Evolutionary conservation across 495 filamentous ascomycete genomes (phyloP), one percentile per base, ranked within the genome.

Genomic region (Trichoderma orchidacearum): DNA sequence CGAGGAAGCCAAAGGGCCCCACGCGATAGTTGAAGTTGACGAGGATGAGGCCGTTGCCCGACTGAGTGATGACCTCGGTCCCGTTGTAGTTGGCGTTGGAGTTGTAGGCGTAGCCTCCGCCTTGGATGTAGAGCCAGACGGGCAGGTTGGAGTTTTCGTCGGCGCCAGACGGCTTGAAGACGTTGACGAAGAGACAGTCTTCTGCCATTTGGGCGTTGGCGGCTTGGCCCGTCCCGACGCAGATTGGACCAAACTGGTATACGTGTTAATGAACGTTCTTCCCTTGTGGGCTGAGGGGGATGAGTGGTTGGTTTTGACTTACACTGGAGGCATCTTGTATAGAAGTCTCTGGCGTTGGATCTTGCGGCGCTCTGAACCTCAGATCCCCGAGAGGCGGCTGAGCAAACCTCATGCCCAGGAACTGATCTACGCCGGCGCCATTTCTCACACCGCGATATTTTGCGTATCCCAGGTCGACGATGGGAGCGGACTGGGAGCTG

Each of bases 1-100:
- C 84, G 0, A 90, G 71, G 58, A 90, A 90, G 0, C 87, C 87
- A 66, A 80, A 86, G 0, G 85, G 73, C 0, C 87, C 86, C 13
- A 90, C 85, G 5, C 87, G 81, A 60, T 79, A 80, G 66, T 90
- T 90, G 70, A 90, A 84, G 57, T 79, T 85, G 13, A 92, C 81
- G 28, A 90, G 73, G 4, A 90, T 72, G 41, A 90, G 82, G 35
- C 77, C 74, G 53, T 73, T 68, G 6, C 71, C 75, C 0, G 81
- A 81, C 9, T 78, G 80, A 60, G 75, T 53, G 38, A 90, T 75
- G 5, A 90, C 71, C 21, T 75, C 73, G 3, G 71, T 75, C 1
- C 80, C 86, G 61, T 89, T 81, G 64, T 80, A 82, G 66, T 89
- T 85, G 0, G 80, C 68, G 63, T 86, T 87, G 45, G 77, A 73